Conservation (phyloP, 768 basidiomycete genomes). For the Calvatia gigantea region DNA sequence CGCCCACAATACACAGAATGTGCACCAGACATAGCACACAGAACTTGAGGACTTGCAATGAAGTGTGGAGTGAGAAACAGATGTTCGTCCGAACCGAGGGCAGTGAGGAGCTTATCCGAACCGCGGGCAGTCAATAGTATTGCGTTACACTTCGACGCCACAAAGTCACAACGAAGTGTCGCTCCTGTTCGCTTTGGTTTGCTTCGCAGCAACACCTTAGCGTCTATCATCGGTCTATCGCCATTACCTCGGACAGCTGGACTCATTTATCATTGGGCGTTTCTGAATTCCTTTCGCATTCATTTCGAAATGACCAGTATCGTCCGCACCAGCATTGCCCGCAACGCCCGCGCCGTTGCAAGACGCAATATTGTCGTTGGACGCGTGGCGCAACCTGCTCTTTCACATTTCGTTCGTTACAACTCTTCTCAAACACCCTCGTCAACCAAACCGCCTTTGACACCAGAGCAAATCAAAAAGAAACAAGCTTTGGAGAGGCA, state of each 20-base stretch:
- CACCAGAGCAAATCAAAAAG: slow-evolving; percentile 27
- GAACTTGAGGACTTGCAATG: no score
- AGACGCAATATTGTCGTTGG: slow-evolving; percentile 5
- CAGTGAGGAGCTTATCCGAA: no score
- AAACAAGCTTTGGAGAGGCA: slow-evolving; percentile 32
- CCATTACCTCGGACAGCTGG: neutral
- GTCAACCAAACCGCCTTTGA: slow-evolving; percentile 19
- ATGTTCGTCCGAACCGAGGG: no score
- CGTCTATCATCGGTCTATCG: no score
- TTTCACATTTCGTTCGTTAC: slow-evolving; percentile 21
- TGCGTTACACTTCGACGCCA: no score
- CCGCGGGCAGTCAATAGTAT: no score
- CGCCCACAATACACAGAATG: no score
- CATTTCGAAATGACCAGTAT: slow-evolving; percentile 4
- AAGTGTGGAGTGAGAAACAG: no score
- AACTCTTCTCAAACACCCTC: slow-evolving; percentile 26
- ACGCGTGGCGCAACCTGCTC: slow-evolving; percentile 9
- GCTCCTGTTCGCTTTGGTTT: no score
- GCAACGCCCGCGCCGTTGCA: neutral
- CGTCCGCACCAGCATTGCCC: slow-evolving; percentile 1
- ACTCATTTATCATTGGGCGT: neutral
- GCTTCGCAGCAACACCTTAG: no score
- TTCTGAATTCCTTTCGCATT: neutral
- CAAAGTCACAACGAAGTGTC: no score
- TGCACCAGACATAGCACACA: no score